Base-by-base conservation (phyloP, 2,329 filamentous ascomycete species). In the Chaetomium globosum region DNA sequence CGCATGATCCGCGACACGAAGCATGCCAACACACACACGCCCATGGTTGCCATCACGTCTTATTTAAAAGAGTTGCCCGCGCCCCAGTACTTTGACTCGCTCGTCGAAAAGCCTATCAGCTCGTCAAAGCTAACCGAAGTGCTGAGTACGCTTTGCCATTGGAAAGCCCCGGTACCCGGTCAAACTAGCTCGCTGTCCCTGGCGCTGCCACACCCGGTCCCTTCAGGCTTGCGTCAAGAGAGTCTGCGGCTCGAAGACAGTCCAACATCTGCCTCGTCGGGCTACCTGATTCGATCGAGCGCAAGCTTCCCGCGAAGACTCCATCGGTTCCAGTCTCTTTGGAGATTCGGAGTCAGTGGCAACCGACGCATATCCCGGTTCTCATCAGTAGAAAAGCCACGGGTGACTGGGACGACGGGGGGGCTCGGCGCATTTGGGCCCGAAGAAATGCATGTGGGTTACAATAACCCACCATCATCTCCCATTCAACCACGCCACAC, bases 1-100 rank as follows among this genome's bases (percentile, higher is more conserved):
- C 90, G 95, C 39, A 99, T 99, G 95, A 93, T 99, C 71, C 89
- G 95, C 56, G 94, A 98, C 75, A 97, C 94, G 0, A 95, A 94
- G 80, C 97, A 97, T 75, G 87, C 92, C 65, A 99, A 99, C 75
- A 90, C 91, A 0, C 89, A 95, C 71, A 99, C 95, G 0, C 95
- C 95, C 0, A 96, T 99, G 67, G 92, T 99, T 64, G 93, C 93
- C 56, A 94, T 99, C 39, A 99, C 95, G 3, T 94, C 95, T 7
- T 99, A 99, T 76, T 81, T 99, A n/a, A 98, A 98, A 75, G 95
- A 99, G 74, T 82, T 99, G 2, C 93, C 95, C 71, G 93, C 93
- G 66, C 92, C 92, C 3, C 94, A 99, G 78, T 92, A 97, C 77
- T 99, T 99, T 74, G 93, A 98, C 75, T 92, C 91, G 0, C 82